Conservation (phyloP, 371 early-diverging fungal genomes). For the Blakeslea trispora region DNA sequence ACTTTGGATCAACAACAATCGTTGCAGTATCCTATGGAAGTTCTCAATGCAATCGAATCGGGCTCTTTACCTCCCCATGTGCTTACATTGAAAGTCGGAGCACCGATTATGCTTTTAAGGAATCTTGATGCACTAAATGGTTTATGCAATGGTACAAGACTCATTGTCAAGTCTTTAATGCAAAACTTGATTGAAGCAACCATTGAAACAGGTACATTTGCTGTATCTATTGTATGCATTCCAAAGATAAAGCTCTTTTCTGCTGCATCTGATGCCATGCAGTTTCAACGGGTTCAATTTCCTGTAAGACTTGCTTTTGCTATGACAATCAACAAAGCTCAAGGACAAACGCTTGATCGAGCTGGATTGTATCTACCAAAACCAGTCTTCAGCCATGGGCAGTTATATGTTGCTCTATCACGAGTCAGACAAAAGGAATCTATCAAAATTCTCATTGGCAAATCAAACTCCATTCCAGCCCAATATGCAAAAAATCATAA, state of each 20-base stretch:
- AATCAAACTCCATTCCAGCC: too few relatives aligned
- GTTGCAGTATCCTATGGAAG: not conserved
- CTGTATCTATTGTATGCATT: slow-evolving; percentile 1
- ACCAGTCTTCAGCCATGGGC: too few relatives aligned
- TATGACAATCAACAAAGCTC: slow-evolving; percentile 38
- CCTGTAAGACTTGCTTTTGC: slow-evolving; percentile 28
- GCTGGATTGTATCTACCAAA: slow-evolving; percentile 29
- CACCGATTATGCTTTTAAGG: slow-evolving; percentile 4
- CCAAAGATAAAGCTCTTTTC: slow-evolving; percentile 5
- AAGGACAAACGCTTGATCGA: slow-evolving; percentile 27
- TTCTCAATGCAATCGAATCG: slow-evolving; percentile 3
- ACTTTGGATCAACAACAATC: not conserved
- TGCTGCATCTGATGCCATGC: not conserved
- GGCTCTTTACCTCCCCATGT: slow-evolving; percentile 1
- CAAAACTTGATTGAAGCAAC: slow-evolving; percentile 16
- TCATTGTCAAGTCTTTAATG: slow-evolving; percentile 14
- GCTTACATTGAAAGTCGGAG: slow-evolving; percentile 1
- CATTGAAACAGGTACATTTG: slow-evolving; percentile 12
- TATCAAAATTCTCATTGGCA: too few relatives aligned
- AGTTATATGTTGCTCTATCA: too few relatives aligned
- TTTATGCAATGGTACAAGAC: slow-evolving; percentile 34
- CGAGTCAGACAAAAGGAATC: too few relatives aligned
- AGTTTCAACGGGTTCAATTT: slow-evolving; percentile 14
- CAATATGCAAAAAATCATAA: too few relatives aligned
- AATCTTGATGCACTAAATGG: slow-evolving; percentile 11